Evolutionary conservation across 2,329 filamentous ascomycete species (phyloP).

Genomic region (Diaporthe eres): DNA sequence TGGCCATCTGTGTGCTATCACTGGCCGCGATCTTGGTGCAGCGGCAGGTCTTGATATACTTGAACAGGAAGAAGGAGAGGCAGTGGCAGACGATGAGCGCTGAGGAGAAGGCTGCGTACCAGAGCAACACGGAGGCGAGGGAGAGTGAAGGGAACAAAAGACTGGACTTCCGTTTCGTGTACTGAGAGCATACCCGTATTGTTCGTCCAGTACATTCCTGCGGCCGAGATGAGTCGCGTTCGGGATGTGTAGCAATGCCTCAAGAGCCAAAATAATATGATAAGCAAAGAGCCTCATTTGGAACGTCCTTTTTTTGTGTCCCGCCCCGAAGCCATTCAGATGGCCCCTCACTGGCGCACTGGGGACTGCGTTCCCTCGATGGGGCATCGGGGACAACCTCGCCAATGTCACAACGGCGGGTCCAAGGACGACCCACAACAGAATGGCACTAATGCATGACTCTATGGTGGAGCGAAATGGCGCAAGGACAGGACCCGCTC

Average conservation of each 20-base stretch:
- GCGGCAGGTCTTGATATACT: slow-evolving; percentile 57
- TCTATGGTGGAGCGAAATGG: slow-evolving; percentile 37
- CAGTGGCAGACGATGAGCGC: slow-evolving; percentile 61
- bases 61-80: slow-evolving; percentile 64
- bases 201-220: neutral
- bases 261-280: neutral
- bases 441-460: slow-evolving; percentile 38
- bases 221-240: neutral
- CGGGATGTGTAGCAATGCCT: neutral
- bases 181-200: slow-evolving; percentile 43
- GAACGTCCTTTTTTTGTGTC: neutral
- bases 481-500: slow-evolving; percentile 32
- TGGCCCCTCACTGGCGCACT: neutral
- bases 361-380: neutral
- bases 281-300: neutral
- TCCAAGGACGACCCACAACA: neutral
- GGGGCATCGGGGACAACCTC: neutral
- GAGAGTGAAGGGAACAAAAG: slow-evolving; percentile 65
- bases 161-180: slow-evolving; percentile 66
- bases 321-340: neutral
- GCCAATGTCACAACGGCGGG: neutral
- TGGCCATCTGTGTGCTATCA: slow-evolving; percentile 65
- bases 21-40: slow-evolving; percentile 65
- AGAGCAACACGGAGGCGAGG: slow-evolving; percentile 58
- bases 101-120: slow-evolving; percentile 61